Base-by-base conservation (phyloP, 2,329 filamentous ascomycete species). In the Aspergillus tanneri region DNA sequence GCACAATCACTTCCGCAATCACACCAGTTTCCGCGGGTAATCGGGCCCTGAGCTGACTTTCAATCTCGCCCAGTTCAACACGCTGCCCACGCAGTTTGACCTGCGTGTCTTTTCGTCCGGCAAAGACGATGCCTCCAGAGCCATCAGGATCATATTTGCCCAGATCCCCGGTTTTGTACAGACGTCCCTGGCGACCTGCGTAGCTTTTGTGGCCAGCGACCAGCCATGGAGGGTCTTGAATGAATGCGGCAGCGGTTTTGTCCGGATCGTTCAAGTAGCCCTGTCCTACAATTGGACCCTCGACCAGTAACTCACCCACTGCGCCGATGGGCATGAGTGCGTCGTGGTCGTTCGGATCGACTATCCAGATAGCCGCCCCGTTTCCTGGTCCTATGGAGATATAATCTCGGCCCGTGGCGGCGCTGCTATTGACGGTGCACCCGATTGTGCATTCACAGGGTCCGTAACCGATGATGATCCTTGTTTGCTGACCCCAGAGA, bases 1-100 rank as follows among this genome's bases (percentile, higher is more conserved):
- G 61, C 2, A 51, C 53, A 55, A 80, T 74, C 10, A 80, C 75
- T 54, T 80, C 78, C 2, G 70, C 73, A 21, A 77, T 73, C 0
- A 78, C 67, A 3, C 69, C 71, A 9, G 61, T 49, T 5, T 63
- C 60, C 1, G 61, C 49, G 5, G 61, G 61, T n/a, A 70, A 48
- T 30, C 59, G 50, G 10, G 54, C 58, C 27, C 56, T 59, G 12
- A 69, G 55, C 16, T 69, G 65, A 47, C 64, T 65, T 49, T 74
- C 71, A 5, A 73, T 66, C 45, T 72, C 71, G 2, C 68, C 71
- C 2, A 72, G 61, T 47, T 74, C 71, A n/a, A 74, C 63, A 30
- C 72, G 69, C 38, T 73, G 71, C 12, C 72, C 71, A 9, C 68
- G 65, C 6, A 73, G 34, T 48, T 74, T 73, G 38, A 73, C 68